These are phyloP conservation scores for Penicillium sp. DNA, from an alignment of 2,329 filamentous ascomycete genomes.

Conservation along the genomic window DNA sequence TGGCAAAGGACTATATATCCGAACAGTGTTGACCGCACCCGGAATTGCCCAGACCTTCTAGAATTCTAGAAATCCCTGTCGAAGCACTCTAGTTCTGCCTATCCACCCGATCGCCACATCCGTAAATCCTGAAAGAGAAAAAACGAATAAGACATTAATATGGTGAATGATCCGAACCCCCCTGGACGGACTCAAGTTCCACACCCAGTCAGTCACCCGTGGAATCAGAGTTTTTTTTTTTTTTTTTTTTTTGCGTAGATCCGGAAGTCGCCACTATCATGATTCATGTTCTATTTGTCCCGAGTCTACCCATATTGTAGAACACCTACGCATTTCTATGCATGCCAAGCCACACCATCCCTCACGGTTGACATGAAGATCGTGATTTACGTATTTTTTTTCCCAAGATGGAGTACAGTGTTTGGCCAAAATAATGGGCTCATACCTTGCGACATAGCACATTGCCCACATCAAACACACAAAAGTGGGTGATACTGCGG, in stretches of 20 bases:
- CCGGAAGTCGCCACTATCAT: constrained; percentile 2
- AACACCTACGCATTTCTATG: not conserved
- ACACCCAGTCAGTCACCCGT: not conserved
- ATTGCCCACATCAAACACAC: not conserved
- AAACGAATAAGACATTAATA: not conserved
- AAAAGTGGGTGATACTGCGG: not conserved
- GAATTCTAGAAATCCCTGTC: constrained; percentile 23
- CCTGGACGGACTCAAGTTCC: constrained; percentile 2
- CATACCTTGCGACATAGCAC: not conserved
- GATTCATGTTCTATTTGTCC: not conserved
- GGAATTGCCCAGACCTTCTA: constrained; percentile 15
- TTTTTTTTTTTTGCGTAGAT: not conserved
- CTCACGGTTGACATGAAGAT: not conserved
- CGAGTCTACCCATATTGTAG: not conserved
- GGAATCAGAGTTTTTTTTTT: constrained; percentile 6
- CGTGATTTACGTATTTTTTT: not conserved
- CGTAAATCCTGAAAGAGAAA: constrained; percentile 1
- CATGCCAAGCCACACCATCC: constrained; percentile 3
- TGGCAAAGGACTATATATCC: no score
- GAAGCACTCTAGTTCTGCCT: constrained; percentile 13
- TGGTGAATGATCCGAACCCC: not conserved
- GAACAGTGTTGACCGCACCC: not conserved
- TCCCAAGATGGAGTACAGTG: not conserved
- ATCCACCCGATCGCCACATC: constrained; percentile 23
- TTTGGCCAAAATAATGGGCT: not conserved